Evolutionary conservation across 306 rosid genomes (phyloP), one percentile per base, ranked within the genome.

Genomic region (Vigna trinervia): DNA sequence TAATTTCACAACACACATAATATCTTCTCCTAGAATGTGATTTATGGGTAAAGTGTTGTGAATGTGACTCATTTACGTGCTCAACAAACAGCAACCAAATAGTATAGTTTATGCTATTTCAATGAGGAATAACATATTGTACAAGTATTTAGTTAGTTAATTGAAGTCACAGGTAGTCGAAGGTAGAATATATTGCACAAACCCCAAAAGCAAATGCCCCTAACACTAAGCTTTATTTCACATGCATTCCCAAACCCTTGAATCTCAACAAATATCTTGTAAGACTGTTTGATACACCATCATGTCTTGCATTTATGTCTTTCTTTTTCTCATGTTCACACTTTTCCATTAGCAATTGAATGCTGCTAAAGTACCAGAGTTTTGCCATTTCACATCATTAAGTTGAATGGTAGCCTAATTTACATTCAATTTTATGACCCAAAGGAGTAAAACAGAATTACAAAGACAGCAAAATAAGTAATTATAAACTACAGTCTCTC

Each of bases 11-110:
- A 59, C 73, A 60, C 71, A 6, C 54, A 69, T 71, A 17, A 52
- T 30, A 45, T 30, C 46, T 79, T 52, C 58, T 28, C 12, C 36
- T 67, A 71, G 59, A 47, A 48, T 5, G 7, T 22, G 59, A 64
- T 63, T 64, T 75, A 71, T 48, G 76, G 45, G 30, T 12, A 76
- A 19, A 77, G 80, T 32, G 22, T 22, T 50, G n/a, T 60, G 73
- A 81, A 77, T 60, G 77, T 72, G 80, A 84, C 82, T 66, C 6
- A 36, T 13, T 62, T 45, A 58, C 39, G 14, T 64, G 60, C 65
- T 58, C 78, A 76, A 79, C 78, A 54, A 76, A 79, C 60, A 19
- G 4, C 60, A 5, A 67, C 60, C 66, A 53, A 62, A 80, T 46
- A 69, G 34, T 70, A 11, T 51, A 51, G 71, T 45, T 62, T 70